Evolutionary conservation across 257 asterid species (phyloP).

Genomic region (Ocimum tenuiflorum): DNA sequence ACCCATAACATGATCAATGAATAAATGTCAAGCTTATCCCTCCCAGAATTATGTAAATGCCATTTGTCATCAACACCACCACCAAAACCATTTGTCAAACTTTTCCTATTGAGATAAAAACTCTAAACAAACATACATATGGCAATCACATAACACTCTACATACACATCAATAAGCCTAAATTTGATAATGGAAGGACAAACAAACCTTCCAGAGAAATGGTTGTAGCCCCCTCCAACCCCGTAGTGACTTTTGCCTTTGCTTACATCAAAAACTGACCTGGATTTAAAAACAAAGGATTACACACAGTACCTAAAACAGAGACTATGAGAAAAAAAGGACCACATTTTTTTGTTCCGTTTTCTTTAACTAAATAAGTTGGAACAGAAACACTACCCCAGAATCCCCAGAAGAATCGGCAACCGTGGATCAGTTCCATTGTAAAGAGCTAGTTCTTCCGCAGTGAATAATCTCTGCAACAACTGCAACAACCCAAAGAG

Average conservation of each 20-base stretch:
- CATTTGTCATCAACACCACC: background rate
- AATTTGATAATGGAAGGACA: background rate
- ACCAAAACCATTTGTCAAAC: background rate
- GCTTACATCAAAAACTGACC: constrained; percentile 93
- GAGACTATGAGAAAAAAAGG: background rate
- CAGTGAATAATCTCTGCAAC: constrained; percentile 47
- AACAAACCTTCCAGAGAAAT: constrained; percentile 72
- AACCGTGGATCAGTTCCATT: constrained; percentile 63
- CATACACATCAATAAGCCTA: background rate
- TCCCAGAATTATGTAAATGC: background rate
- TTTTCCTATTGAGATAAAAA: background rate
- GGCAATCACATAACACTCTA: background rate
- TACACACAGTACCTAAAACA: background rate
- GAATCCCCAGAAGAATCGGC: constrained; percentile 72
- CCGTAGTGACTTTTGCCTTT: constrained; percentile 85
- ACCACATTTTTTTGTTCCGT: background rate
- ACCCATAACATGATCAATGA: background rate
- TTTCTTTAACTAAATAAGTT: background rate
- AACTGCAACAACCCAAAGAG: background rate
- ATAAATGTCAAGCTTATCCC: background rate
- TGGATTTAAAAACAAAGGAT: constrained; percentile 15
- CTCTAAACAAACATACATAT: background rate
- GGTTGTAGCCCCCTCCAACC: constrained; percentile 73
- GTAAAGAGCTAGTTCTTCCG: constrained; percentile 51
- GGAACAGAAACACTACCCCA: constrained; percentile 46